These are phyloP conservation scores for Niebla homalea DNA, from an alignment of 495 filamentous ascomycete species.

Conservation along the genomic window DNA sequence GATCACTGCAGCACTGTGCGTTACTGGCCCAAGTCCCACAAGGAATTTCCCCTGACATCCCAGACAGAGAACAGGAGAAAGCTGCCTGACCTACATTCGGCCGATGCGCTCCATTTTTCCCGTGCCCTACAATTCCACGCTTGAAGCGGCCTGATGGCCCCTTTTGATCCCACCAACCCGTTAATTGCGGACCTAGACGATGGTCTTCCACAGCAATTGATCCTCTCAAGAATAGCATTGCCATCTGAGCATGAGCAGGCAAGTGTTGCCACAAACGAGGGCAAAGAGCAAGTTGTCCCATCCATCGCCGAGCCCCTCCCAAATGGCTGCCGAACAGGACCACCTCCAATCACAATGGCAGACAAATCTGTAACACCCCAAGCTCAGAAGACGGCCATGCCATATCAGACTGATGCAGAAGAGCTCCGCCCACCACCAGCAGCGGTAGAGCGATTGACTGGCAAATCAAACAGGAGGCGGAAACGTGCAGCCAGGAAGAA, in stretches of 20 bases:
- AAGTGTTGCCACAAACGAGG: too few species aligned
- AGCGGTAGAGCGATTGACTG: neutral
- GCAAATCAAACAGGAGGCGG: constrained; percentile 23
- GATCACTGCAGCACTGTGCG: neutral
- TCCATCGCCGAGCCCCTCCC: neutral
- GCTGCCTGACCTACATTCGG: neutral
- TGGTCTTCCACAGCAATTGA: neutral
- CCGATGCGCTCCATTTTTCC: neutral
- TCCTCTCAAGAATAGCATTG: too few species aligned
- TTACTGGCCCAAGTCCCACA: neutral
- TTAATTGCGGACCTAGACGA: neutral
- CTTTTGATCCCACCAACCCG: neutral
- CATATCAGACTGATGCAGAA: constrained; percentile 6
- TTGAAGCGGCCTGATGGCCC: neutral
- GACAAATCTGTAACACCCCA: constrained; percentile 1
- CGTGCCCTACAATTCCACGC: neutral
- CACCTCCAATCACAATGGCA: constrained; percentile 21
- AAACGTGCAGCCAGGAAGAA: constrained; percentile 39
- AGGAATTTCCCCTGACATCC: neutral
- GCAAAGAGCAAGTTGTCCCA: too few species aligned
- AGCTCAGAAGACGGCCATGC: constrained; percentile 1
- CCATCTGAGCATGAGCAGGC: too few species aligned
- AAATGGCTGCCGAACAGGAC: constrained; percentile 18
- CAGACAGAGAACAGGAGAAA: neutral
- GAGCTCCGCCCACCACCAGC: constrained; percentile 1